Base-by-base conservation (phyloP, 257 asterid genomes). In the Rhazya stricta region DNA sequence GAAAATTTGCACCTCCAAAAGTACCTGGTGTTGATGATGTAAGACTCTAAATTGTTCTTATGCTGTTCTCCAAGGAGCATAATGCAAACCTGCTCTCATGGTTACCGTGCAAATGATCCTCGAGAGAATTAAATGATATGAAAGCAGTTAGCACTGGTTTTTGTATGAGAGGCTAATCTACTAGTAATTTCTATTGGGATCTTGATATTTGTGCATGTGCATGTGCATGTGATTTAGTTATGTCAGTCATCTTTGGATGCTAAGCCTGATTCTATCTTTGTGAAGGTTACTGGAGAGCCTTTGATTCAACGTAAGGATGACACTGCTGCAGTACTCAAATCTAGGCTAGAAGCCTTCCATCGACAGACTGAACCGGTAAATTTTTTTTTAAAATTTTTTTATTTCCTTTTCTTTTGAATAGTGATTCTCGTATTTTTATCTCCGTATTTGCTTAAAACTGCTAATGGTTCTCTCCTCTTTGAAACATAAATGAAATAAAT, bases 241-340 rank as follows among this genome's bases (percentile, higher is more conserved):
- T 21, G 23, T 63, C 36, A 36, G 7, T 36, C 57, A 48, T 23
- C 42, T 48, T 30, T 27, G 12, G 36, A 45, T 43, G 56, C 56
- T 41, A 13, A 29, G 2, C 8, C 16, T 70, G 74, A 32, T 69
- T 34, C 36, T 73, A 19, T 65, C 46, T 76, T n/a, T 37, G 7
- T 74, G 7, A 69, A 84, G 88, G 81, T 82, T 41, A 74, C 88
- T 68, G 98, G 98, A 56, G 98, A 91, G 84, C 92, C 97, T 76
- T 83, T 94, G 63, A 87, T 91, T 74, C 98, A 94, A 81, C 96
- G 97, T 12, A 94, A 90, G 84, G 98, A 94, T 74, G 98, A 94
- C 68, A 94, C 98, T 54, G 86, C 92, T 66, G 96, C 88, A 77
- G 98, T 94, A 66, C 93, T 94, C 69, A 94, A 90, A 83, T 94